These are phyloP conservation scores for Arthrobotrys entomopaga DNA, from an alignment of 2,329 filamentous ascomycete species.

Conservation along the genomic window DNA sequence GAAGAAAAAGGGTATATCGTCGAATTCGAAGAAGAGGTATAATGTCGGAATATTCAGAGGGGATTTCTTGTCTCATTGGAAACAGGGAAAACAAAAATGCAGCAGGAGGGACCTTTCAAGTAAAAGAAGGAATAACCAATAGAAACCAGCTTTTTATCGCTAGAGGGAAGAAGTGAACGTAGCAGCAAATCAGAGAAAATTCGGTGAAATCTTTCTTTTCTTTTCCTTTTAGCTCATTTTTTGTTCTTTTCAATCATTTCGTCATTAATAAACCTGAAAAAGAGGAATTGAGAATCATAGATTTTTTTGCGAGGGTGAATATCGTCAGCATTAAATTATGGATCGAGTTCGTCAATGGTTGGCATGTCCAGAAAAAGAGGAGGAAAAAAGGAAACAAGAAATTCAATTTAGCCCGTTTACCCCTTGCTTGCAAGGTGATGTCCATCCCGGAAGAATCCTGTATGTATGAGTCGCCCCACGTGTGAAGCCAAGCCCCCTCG, in stretches of 20 bases:
- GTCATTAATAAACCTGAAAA: slow-evolving; percentile 40
- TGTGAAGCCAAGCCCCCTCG: slow-evolving; percentile 25
- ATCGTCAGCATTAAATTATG: slow-evolving; percentile 40
- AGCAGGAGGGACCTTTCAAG: slow-evolving; percentile 1
- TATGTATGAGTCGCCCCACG: slow-evolving; percentile 31
- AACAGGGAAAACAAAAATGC: slow-evolving; percentile 11
- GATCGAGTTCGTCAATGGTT: slow-evolving; percentile 28
- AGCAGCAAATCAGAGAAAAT: slow-evolving; percentile 21
- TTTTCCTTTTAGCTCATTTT: slow-evolving; percentile 28
- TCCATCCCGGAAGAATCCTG: slow-evolving; percentile 23
- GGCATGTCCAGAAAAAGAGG: slow-evolving; percentile 13
- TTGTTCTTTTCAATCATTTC: slow-evolving; percentile 41
- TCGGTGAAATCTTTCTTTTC: slow-evolving; percentile 7
- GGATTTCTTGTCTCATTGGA: slow-evolving; percentile 41
- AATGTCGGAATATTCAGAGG: not conserved
- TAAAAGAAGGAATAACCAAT: slow-evolving; percentile 11
- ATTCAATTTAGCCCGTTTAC: slow-evolving; percentile 37
- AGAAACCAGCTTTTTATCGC: slow-evolving; percentile 31
- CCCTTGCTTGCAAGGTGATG: slow-evolving; percentile 30
- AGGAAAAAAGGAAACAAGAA: not conserved
- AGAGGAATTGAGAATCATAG: not conserved
- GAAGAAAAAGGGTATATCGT: slow-evolving; percentile 44
- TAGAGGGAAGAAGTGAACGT: slow-evolving; percentile 13
- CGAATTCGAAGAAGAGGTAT: slow-evolving; percentile 11
- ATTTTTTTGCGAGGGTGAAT: slow-evolving; percentile 12